phyloP scores from a whole-genome alignment of 208 protist species.

The Crithidia bombi region DNA sequence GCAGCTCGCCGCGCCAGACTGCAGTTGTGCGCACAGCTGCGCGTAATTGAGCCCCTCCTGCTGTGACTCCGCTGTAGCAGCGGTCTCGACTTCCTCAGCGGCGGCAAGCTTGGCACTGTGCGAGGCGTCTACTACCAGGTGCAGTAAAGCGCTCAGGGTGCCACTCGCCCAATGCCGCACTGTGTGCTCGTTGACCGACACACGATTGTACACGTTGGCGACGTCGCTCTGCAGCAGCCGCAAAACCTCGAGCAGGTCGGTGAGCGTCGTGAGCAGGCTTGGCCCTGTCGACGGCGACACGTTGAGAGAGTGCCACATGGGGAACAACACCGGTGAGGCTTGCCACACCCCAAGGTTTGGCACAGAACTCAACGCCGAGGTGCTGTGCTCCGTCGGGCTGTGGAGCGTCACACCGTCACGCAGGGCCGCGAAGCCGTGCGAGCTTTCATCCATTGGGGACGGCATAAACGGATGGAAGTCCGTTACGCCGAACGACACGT shows the following conservation, averaged over 20 bases:
- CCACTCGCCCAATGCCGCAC: conserved; percentile 26
- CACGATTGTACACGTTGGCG: conserved; percentile 31
- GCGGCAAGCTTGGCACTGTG: conserved; percentile 24
- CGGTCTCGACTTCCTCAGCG: not conserved
- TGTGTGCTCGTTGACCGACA: conserved; percentile 32
- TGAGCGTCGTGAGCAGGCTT: conserved; percentile 12
- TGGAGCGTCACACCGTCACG: conserved; percentile 16
- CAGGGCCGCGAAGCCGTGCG: conserved; percentile 4
- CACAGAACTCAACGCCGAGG: conserved; percentile 25
- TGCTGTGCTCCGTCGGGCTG: conserved; percentile 31
- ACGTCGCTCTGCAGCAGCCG: conserved; percentile 46
- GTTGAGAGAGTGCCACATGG: conserved; percentile 10
- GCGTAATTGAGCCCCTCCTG: conserved; percentile 4
- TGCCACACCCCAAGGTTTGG: conserved; percentile 27
- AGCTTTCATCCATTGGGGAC: conserved; percentile 20
- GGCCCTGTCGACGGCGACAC: conserved; percentile 9
- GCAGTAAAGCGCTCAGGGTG: conserved; percentile 25
- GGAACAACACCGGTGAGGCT: conserved; percentile 22
- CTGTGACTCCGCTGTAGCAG: not conserved
- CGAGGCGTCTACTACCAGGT: conserved; percentile 15
- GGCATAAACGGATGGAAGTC: conserved; percentile 31
- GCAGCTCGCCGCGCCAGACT: not conserved
- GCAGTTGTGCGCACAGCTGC: conserved; percentile 12
- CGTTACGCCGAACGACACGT: not conserved
- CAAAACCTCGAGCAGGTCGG: conserved; percentile 37